Evolutionary conservation across 2,329 filamentous ascomycete genomes (phyloP).

Genomic region (Lizonia empirigonia): DNA sequence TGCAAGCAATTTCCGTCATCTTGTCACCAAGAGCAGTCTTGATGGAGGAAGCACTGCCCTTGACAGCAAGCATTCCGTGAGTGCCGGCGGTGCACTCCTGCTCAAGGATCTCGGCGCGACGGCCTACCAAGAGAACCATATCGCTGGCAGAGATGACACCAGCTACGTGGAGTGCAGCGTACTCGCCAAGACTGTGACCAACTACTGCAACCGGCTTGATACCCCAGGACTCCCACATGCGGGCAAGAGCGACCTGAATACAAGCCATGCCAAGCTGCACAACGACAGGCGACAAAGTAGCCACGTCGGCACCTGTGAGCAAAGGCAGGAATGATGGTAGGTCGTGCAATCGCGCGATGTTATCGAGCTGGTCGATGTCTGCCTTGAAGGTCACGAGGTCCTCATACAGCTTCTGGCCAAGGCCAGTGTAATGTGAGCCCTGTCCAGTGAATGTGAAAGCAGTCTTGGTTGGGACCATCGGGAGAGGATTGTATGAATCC

Average conservation of each 20-base stretch:
- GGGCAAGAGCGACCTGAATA: conserved; percentile 59
- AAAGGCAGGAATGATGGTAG: conserved; percentile 58
- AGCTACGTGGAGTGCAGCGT: conserved; percentile 72
- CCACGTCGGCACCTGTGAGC: conserved; percentile 55
- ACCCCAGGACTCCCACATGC: conserved; percentile 60
- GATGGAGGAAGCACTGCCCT: conserved; percentile 58
- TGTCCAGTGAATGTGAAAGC: conserved; percentile 61
- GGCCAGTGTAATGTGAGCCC: conserved; percentile 59
- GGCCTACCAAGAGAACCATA: conserved; percentile 73
- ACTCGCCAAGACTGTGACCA: conserved; percentile 71
- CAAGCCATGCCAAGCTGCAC: conserved; percentile 60
- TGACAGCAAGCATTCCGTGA: conserved; percentile 70
- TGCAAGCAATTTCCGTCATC: conserved; percentile 67
- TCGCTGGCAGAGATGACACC: conserved; percentile 74
- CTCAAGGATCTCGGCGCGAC: conserved; percentile 68
- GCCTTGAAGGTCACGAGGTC: conserved; percentile 55
- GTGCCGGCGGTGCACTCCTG: conserved; percentile 68
- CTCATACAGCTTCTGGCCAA: conserved; percentile 57
- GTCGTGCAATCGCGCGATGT: conserved; percentile 53
- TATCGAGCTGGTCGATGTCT: conserved; percentile 58
- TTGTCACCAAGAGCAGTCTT: conserved; percentile 58
- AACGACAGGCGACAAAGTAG: conserved; percentile 57
- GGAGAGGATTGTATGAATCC: conserved; percentile 58
- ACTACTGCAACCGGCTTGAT: conserved; percentile 60
- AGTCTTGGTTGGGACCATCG: conserved; percentile 58